Evolutionary conservation across 2,329 filamentous ascomycete species (phyloP).

Genomic region (Anthostomella pinea): DNA sequence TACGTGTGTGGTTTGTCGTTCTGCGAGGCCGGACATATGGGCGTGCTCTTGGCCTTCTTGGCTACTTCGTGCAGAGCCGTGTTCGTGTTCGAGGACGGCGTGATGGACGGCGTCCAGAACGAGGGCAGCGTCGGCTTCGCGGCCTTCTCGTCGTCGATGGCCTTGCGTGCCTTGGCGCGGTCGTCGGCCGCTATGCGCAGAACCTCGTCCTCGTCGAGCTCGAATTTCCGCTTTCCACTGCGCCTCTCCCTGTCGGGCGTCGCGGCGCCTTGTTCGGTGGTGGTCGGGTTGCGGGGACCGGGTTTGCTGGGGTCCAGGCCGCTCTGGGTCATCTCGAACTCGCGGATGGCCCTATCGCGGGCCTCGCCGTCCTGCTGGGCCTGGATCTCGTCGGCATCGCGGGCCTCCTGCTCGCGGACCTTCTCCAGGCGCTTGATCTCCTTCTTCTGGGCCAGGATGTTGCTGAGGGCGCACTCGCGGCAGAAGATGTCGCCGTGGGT

Average conservation of each 20-base stretch:
- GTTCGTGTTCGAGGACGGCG: conserved; percentile 63
- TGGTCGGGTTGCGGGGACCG: conserved; percentile 26
- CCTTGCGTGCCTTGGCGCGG: conserved; percentile 64
- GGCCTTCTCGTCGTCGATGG: conserved; percentile 70
- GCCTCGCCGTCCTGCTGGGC: conserved; percentile 65
- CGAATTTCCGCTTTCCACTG: conserved; percentile 70
- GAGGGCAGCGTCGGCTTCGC: conserved; percentile 71
- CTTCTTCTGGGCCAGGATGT: conserved; percentile 86
- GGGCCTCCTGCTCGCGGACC: conserved; percentile 57
- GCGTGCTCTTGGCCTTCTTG: conserved; percentile 64
- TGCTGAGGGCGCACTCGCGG: conserved; percentile 86
- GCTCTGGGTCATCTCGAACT: conserved; percentile 84
- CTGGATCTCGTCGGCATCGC: conserved; percentile 65
- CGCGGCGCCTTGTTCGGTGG: conserved; percentile 17
- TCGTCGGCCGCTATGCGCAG: conserved; percentile 68
- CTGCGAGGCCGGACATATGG: conserved; percentile 73
- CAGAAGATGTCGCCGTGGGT: conserved; percentile 87
- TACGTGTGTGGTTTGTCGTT: conserved; percentile 67
- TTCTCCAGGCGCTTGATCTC: conserved; percentile 82
- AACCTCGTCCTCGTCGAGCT: conserved; percentile 75
- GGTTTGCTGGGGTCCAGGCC: conserved; percentile 50
- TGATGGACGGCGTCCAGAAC: conserved; percentile 90
- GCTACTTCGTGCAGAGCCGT: conserved; percentile 52
- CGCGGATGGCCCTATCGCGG: conserved; percentile 64
- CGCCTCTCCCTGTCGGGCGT: conserved; percentile 19